phyloP scores from a whole-genome alignment of 352 stramenopile genomes.

The Saprolegnia parasitica region DNA sequence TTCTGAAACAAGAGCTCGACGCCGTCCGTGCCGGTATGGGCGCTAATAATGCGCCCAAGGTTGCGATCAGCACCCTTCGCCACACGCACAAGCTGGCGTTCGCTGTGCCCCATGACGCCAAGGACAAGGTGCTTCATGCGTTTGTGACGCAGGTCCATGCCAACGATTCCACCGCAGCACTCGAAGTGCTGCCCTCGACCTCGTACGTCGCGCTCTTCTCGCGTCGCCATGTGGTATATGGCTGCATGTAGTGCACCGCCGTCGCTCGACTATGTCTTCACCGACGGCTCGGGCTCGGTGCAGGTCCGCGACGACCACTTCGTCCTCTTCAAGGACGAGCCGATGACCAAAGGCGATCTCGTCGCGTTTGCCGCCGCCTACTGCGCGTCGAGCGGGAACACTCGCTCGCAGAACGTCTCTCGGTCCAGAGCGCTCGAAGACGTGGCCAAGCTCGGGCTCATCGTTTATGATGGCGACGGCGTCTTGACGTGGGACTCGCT shows the following conservation, averaged over 20 bases:
- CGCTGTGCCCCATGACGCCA: neutral
- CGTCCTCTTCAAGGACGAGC: conserved; percentile 86
- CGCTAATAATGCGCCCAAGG: neutral
- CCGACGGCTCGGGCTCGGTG: conserved; percentile 70
- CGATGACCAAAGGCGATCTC: conserved; percentile 57
- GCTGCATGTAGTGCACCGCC: conserved; percentile 28
- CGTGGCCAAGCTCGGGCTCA: conserved; percentile 70
- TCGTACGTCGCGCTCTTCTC: neutral
- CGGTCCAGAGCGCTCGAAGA: conserved; percentile 53
- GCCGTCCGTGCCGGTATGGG: neutral
- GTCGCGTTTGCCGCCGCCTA: conserved; percentile 76
- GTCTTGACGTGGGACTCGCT: conserved; percentile 69
- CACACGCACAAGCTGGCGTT: neutral
- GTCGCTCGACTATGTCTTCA: conserved; percentile 66
- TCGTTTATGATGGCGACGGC: conserved; percentile 66
- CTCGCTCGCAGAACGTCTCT: neutral
- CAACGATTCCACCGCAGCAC: neutral
- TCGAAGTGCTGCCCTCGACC: conserved; percentile 14
- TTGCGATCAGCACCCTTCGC: neutral
- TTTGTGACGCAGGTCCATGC: neutral
- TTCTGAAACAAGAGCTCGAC: neutral
- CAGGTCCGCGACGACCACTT: conserved; percentile 52
- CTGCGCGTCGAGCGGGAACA: conserved; percentile 53
- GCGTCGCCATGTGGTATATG: neutral
- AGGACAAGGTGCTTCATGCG: neutral